These are phyloP conservation scores for Lactarius tabidus DNA, from an alignment of 768 basidiomycete genomes.

Conservation along the genomic window DNA sequence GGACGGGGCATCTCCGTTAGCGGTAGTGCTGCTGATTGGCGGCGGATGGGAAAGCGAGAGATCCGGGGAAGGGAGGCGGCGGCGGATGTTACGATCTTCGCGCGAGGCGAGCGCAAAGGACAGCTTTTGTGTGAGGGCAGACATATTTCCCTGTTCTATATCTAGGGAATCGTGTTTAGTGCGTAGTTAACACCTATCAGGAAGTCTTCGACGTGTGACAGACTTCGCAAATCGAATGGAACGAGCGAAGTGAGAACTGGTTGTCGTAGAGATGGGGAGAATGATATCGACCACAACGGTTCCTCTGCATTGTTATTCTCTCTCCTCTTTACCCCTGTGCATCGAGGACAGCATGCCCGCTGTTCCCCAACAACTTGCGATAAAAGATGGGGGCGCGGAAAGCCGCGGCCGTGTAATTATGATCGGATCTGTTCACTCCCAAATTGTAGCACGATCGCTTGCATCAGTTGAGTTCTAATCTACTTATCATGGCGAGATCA, in stretches of 20 bases:
- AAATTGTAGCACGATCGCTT: neutral
- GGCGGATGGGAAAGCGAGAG: neutral
- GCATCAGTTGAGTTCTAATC: neutral
- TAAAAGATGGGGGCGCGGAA: neutral
- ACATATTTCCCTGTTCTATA: slow-evolving; percentile 22
- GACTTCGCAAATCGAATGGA: neutral
- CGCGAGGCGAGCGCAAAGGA: slow-evolving; percentile 57
- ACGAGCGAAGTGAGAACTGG: neutral
- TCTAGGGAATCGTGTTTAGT: no score
- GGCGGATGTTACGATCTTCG: slow-evolving; percentile 61
- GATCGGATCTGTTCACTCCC: neutral
- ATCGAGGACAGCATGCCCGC: neutral
- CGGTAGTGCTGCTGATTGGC: neutral
- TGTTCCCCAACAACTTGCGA: neutral
- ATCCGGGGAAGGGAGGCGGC: slow-evolving; percentile 57
- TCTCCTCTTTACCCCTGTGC: neutral
- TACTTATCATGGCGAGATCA: neutral
- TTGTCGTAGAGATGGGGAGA: neutral
- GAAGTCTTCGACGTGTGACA: neutral
- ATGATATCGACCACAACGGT: neutral
- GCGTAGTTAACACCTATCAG: neutral
- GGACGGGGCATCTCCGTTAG: neutral
- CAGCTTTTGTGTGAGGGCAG: slow-evolving; percentile 40
- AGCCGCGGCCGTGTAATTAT: neutral
- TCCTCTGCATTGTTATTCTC: neutral